A percentile compares a stretch with the other conserved stretches of the same genome.
Evolutionary conservation across 768 basidiomycete species (phyloP).

Genomic region (Suillus cothurnatus): DNA sequence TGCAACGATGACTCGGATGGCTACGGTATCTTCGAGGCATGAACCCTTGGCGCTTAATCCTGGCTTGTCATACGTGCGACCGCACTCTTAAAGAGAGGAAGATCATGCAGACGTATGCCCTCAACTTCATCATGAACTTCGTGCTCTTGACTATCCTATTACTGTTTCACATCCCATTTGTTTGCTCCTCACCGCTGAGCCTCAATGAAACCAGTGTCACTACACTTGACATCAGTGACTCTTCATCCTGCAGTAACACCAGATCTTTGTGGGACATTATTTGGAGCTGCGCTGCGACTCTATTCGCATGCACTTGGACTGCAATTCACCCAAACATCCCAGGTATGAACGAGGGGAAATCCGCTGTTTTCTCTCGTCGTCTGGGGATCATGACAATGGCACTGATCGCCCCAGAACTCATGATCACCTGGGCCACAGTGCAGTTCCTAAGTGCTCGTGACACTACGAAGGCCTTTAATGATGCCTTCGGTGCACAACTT

Average conservation of each 20-base stretch:
- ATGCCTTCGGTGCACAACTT: background rate
- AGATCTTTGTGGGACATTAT: slow-evolving; percentile 37
- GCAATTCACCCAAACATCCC: slow-evolving; percentile 35
- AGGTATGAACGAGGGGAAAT: slow-evolving; percentile 11
- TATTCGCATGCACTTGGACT: slow-evolving; percentile 35
- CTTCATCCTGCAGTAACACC: background rate
- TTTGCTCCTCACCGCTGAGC: background rate
- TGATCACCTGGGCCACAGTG: slow-evolving; percentile 30
- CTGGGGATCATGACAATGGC: slow-evolving; percentile 23
- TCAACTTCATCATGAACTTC: background rate
- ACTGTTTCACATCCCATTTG: background rate
- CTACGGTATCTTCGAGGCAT: too few relatives aligned
- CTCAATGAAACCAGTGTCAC: background rate
- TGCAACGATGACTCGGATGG: too few relatives aligned
- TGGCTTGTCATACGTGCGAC: background rate
- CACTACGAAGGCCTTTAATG: background rate
- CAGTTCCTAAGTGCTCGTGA: slow-evolving; percentile 24
- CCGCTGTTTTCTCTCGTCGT: slow-evolving; percentile 7
- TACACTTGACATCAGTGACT: background rate
- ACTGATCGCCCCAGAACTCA: slow-evolving; percentile 31
- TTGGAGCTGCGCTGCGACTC: slow-evolving; percentile 29
- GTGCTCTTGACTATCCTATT: background rate
- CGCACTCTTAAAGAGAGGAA: background rate
- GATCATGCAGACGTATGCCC: background rate
- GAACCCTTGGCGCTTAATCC: too few relatives aligned